phyloP scores from a whole-genome alignment of 1,284 basidiomycete genomes.

The Volvariella volvacea region DNA sequence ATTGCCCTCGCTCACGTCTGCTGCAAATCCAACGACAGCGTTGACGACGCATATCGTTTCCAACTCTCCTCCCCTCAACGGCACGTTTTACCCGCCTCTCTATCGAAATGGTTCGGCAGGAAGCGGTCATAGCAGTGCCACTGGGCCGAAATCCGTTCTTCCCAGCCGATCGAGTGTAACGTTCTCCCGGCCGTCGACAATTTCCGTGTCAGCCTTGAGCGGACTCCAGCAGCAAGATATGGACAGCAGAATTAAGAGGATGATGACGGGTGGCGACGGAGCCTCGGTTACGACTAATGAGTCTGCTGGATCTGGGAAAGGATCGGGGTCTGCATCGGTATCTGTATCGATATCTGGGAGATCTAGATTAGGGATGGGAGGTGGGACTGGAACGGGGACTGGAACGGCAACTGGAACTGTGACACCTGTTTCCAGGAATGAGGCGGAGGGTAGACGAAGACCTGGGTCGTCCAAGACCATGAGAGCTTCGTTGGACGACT shows the following conservation, averaged over 20 bases:
- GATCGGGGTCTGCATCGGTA: constrained; percentile 18
- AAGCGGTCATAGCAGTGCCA: constrained; percentile 14
- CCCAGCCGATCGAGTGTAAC: constrained; percentile 38
- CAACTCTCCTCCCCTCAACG: constrained; percentile 26
- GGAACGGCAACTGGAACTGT: constrained; percentile 16
- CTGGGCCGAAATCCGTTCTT: no score
- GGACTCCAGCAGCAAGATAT: constrained; percentile 45
- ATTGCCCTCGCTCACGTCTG: constrained; percentile 35
- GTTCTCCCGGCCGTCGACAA: constrained; percentile 54
- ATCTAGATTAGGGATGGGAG: constrained; percentile 13
- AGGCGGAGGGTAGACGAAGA: constrained; percentile 37
- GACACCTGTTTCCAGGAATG: constrained; percentile 41
- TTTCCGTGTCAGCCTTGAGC: constrained; percentile 45
- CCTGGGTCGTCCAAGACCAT: constrained; percentile 16
- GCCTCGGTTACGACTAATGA: not conserved
- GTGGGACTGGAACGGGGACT: constrained; percentile 18
- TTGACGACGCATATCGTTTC: constrained; percentile 60
- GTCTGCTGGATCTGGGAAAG: constrained; percentile 1
- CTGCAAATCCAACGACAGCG: constrained; percentile 53
- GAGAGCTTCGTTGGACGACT: constrained; percentile 3
- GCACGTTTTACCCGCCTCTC: constrained; percentile 27
- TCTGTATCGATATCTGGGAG: constrained; percentile 28
- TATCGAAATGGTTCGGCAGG: constrained; percentile 36
- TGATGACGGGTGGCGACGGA: constrained; percentile 25
- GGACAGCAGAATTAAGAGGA: constrained; percentile 22